A percentile compares a stretch with the other conserved stretches of the same genome.
Conservation (phyloP, 768 basidiomycete species). For the Boletales sp. region DNA sequence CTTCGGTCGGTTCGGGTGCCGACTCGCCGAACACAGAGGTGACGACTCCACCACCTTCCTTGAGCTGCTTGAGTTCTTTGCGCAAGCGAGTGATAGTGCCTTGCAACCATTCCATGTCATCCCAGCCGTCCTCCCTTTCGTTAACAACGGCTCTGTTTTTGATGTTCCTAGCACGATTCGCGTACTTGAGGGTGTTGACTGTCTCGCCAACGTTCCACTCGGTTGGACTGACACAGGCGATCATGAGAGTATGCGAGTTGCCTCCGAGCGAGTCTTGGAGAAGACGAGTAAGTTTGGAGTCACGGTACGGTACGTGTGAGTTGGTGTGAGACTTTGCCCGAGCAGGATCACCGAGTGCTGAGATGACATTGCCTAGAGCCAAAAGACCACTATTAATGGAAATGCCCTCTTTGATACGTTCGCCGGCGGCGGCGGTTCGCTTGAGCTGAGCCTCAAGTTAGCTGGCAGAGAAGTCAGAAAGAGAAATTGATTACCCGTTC, state of each 20-base stretch:
- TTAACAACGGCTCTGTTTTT: slow-evolving; percentile 91
- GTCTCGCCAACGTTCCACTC: slow-evolving; percentile 97
- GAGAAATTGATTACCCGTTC: slow-evolving; percentile 61
- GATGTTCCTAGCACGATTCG: slow-evolving; percentile 95
- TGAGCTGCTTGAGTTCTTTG: slow-evolving; percentile 80
- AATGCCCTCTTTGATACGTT: slow-evolving; percentile 98
- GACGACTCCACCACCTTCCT: slow-evolving; percentile 54
- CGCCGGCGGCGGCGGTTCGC: slow-evolving; percentile 92
- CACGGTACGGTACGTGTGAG: slow-evolving; percentile 94
- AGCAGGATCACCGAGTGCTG: slow-evolving; percentile 91
- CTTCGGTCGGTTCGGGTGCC: slow-evolving; percentile 45
- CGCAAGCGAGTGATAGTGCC: slow-evolving; percentile 78
- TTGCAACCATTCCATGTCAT: slow-evolving; percentile 96
- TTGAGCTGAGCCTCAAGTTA: slow-evolving; percentile 61
- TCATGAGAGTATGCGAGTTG: slow-evolving; percentile 98
- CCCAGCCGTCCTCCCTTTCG: slow-evolving; percentile 97
- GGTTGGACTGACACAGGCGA: slow-evolving; percentile 94
- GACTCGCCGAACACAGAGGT: slow-evolving; percentile 26
- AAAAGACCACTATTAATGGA: slow-evolving; percentile 96
- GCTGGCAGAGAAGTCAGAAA: slow-evolving; percentile 6
- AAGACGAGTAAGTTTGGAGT: slow-evolving; percentile 91
- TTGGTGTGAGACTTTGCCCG: slow-evolving; percentile 80
- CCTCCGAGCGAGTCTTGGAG: slow-evolving; percentile 87
- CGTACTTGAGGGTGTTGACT: slow-evolving; percentile 93
- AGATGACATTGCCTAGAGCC: slow-evolving; percentile 97